Conservation (phyloP, 2,329 filamentous ascomycete genomes). For the Paecilomyces fulvus region DNA sequence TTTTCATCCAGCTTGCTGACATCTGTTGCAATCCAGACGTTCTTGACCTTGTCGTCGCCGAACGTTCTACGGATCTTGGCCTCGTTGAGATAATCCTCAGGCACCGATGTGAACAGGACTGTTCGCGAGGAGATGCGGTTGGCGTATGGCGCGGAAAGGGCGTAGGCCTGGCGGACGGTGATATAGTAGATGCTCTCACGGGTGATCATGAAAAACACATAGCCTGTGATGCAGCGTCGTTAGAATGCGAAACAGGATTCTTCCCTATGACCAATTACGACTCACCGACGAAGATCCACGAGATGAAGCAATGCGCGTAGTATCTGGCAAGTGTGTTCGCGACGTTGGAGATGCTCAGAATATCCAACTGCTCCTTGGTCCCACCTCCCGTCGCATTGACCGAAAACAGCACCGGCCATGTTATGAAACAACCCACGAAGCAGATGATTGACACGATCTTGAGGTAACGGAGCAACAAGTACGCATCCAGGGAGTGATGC, state of each 20-base stretch:
- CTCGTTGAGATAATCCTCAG: slow-evolving; percentile 67
- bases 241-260: background rate
- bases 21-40: slow-evolving; percentile 76
- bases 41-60: slow-evolving; percentile 65
- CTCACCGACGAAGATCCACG: slow-evolving; percentile 68
- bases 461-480: slow-evolving; percentile 81
- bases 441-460: slow-evolving; percentile 70
- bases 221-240: slow-evolving; percentile 37
- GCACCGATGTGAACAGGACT: slow-evolving; percentile 81
- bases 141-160: slow-evolving; percentile 74
- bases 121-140: slow-evolving; percentile 83
- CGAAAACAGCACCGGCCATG: slow-evolving; percentile 83
- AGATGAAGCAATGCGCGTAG: slow-evolving; percentile 73
- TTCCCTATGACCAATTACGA: background rate
- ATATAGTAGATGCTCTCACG: slow-evolving; percentile 87
- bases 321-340: slow-evolving; percentile 53
- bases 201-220: slow-evolving; percentile 80
- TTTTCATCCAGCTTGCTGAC: slow-evolving; percentile 69
- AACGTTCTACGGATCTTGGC: slow-evolving; percentile 72
- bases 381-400: slow-evolving; percentile 77
- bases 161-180: slow-evolving; percentile 85
- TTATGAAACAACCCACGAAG: slow-evolving; percentile 73
- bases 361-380: slow-evolving; percentile 57
- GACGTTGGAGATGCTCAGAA: slow-evolving; percentile 73
- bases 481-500: slow-evolving; percentile 86